phyloP scores from a whole-genome alignment of 371 early-diverging fungal genomes.

The Mortierella polycephala region DNA sequence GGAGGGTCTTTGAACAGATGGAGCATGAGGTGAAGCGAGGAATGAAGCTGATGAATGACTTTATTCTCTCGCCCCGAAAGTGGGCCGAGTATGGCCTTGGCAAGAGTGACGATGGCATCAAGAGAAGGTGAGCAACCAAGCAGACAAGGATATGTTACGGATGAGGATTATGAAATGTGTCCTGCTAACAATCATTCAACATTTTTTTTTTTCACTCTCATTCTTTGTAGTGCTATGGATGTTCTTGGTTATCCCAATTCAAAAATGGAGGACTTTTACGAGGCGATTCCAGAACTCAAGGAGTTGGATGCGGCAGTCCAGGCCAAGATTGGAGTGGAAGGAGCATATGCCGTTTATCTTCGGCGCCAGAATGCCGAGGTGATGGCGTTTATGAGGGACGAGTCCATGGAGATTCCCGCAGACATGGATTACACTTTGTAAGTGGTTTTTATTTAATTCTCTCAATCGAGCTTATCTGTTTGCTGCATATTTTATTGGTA shows the following conservation, averaged over 20 bases:
- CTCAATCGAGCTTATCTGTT: background rate
- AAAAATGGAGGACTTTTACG: constrained; percentile 58
- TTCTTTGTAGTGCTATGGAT: constrained; percentile 61
- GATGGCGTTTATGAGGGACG: constrained; percentile 73
- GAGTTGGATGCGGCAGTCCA: constrained; percentile 57
- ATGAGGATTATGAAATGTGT: too few species aligned
- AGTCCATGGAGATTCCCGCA: constrained; percentile 68
- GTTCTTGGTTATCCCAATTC: constrained; percentile 62
- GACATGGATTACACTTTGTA: constrained; percentile 76
- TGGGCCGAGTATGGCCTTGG: constrained; percentile 65
- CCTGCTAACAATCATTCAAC: background rate
- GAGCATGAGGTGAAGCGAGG: constrained; percentile 56
- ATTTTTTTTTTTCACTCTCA: background rate
- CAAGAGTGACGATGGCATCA: constrained; percentile 62
- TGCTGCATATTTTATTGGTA: too few species aligned
- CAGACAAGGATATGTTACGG: background rate
- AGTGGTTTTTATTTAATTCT: constrained; percentile 16
- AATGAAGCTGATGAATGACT: constrained; percentile 56
- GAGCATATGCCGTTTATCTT: constrained; percentile 78
- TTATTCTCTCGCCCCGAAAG: constrained; percentile 59
- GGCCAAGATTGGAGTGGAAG: constrained; percentile 67
- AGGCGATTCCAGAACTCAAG: constrained; percentile 60
- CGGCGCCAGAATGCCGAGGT: constrained; percentile 74
- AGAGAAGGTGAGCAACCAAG: constrained; percentile 59
- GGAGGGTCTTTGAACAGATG: constrained; percentile 54